Evolutionary conservation across 257 asterid species (phyloP).

Genomic region (Salvia miltiorrhiza): DNA sequence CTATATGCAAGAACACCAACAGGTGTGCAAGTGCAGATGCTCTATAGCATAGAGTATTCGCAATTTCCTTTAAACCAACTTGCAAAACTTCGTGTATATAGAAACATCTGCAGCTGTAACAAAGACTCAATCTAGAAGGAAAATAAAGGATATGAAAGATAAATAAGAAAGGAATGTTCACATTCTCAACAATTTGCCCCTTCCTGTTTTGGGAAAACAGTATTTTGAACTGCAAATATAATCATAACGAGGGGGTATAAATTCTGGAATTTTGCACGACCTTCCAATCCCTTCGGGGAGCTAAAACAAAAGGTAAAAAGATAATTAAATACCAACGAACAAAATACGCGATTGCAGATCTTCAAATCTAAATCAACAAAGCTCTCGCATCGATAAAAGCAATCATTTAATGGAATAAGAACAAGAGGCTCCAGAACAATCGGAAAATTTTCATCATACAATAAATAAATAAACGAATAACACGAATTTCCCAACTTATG

Average conservation of each 20-base stretch:
- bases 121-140: not conserved
- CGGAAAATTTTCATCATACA: not conserved
- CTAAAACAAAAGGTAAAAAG: not conserved
- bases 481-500: not conserved
- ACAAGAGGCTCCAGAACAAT: not conserved
- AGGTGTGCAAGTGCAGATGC: not conserved
- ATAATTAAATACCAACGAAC: not conserved
- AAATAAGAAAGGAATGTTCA: not conserved
- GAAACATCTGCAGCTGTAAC: conserved; percentile 8
- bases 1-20: not conserved
- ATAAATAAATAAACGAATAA: not conserved
- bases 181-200: not conserved
- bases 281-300: not conserved
- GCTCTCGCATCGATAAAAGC: not conserved
- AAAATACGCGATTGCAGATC: conserved; percentile 8
- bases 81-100: not conserved
- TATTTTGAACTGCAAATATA: not conserved
- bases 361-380: conserved; percentile 19
- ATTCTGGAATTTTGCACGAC: not conserved
- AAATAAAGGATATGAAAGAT: not conserved
- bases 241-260: not conserved
- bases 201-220: not conserved
- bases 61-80: not conserved
- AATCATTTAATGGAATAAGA: not conserved
- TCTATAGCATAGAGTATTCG: not conserved